phyloP scores from a whole-genome alignment of 73 alveolate genomes.

The Loxodes magnus region DNA sequence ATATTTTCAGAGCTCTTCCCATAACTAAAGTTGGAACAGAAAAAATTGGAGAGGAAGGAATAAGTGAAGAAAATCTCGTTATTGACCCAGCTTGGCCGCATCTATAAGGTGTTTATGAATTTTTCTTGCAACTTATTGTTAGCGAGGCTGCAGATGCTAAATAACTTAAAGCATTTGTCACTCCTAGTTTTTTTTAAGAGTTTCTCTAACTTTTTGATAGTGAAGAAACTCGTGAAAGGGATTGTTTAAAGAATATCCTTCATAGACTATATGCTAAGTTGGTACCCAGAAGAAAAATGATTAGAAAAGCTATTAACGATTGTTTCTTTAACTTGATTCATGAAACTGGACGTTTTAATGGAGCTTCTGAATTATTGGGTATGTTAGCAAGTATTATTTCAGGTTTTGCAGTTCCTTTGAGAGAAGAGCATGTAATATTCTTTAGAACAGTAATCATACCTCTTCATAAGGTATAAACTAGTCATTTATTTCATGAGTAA shows the following conservation, averaged over 20 bases:
- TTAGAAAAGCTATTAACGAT: slow-evolving; percentile 74
- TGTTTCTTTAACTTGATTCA: slow-evolving; percentile 75
- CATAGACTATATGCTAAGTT: slow-evolving; percentile 77
- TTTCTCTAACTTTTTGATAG: slow-evolving; percentile 62
- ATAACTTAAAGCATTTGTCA: slow-evolving; percentile 41
- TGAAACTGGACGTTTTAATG: slow-evolving; percentile 78
- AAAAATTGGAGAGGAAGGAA: slow-evolving; percentile 31
- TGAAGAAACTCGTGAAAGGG: slow-evolving; percentile 67
- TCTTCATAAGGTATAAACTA: slow-evolving; percentile 78
- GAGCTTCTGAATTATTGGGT: slow-evolving; percentile 82
- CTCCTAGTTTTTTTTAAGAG: slow-evolving; percentile 51
- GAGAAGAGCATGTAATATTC: slow-evolving; percentile 85
- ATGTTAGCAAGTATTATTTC: slow-evolving; percentile 70
- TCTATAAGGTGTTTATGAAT: slow-evolving; percentile 51
- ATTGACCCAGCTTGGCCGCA: slow-evolving; percentile 72
- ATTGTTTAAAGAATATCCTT: slow-evolving; percentile 61
- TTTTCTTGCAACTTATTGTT: slow-evolving; percentile 47
- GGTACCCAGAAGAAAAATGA: slow-evolving; percentile 76
- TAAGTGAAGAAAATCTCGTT: slow-evolving; percentile 25
- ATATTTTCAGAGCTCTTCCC: slow-evolving; percentile 81
- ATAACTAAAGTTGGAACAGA: slow-evolving; percentile 47
- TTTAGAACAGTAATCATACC: slow-evolving; percentile 78
- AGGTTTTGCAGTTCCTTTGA: slow-evolving; percentile 87
- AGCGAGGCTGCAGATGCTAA: slow-evolving; percentile 57
- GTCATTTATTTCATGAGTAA: slow-evolving; percentile 76